Evolutionary conservation across 2,329 filamentous ascomycete species (phyloP), one percentile per base, ranked within the genome.

Genomic region (Alternaria tenuissima): DNA sequence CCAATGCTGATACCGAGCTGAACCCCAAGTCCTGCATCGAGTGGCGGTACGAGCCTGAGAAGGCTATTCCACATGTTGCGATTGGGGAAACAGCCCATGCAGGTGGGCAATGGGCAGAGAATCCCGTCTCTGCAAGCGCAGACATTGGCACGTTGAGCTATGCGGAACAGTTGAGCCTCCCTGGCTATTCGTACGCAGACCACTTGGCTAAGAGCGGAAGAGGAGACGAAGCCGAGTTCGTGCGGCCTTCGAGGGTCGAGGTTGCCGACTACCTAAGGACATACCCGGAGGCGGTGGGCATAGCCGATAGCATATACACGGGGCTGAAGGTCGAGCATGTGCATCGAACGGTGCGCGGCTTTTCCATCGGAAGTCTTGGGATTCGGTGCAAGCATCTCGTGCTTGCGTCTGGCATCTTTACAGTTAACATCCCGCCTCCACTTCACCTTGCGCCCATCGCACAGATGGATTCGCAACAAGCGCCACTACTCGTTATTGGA

Each of bases 141-240:
- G 81, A 87, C 57, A 87, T 88, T 62, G 85, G 84, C 43, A 85
- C 86, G 0, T 70, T 89, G 72, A 88, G 86, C 72, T 88, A 89
- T 77, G 85, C 86, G 3, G 85, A 87, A 59, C 86, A 87, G 82
- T 79, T 89, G 7, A 87, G 85, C 14, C 77, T 89, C 26, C 87
- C 87, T 0, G 86, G 84, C 0, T 88, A 88, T 69, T 83, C 83
- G 6, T 87, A 87, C 66, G 79, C 81, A 2, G 81, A 86, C 9
- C 84, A 88, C 68, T 80, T 86, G 62, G 77, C 76, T 28, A 76
- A 70, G 51, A 74, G 65, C 3, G 77, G 80, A 43, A 81, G 81
- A 26, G 74, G 66, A 18, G 62, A 66, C 32, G 81, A 84, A 5
- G 69, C 69, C 46, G 78, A 85, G 18, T 86, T 86, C 63, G 82